These are phyloP conservation scores for Pilatotrama ljubarskyi DNA, from an alignment of 768 basidiomycete species.

Conservation along the genomic window DNA sequence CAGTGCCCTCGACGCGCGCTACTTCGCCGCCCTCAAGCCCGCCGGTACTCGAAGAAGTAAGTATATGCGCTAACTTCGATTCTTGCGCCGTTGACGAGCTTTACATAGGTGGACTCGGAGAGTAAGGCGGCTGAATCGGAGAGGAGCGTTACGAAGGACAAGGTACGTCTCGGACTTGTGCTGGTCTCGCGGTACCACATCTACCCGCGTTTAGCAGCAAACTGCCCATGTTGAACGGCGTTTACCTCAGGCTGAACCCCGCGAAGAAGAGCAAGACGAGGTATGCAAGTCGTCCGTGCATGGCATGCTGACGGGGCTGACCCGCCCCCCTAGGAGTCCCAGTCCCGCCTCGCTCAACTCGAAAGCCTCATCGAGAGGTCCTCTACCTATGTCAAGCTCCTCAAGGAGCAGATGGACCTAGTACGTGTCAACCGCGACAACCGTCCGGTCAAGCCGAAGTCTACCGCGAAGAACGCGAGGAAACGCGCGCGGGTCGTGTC, in stretches of 20 bases:
- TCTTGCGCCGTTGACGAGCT: no score
- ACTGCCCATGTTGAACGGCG: no score
- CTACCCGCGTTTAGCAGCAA: no score
- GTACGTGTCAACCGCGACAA: slow-evolving; percentile 9
- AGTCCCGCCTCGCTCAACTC: slow-evolving; percentile 38
- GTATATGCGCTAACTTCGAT: neutral
- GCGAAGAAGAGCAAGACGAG: neutral
- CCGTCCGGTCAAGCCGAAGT: slow-evolving; percentile 21
- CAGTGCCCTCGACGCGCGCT: slow-evolving; percentile 18
- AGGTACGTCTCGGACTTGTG: no score
- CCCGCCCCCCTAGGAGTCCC: neutral
- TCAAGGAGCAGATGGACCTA: slow-evolving; percentile 74
- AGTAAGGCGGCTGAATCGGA: no score
- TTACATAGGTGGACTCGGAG: neutral
- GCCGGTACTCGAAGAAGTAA: slow-evolving; percentile 2
- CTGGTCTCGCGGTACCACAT: no score
- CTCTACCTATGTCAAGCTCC: slow-evolving; percentile 67
- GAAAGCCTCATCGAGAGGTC: slow-evolving; percentile 75
- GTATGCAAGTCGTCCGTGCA: neutral
- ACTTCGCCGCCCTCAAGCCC: slow-evolving; percentile 18
- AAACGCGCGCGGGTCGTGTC: slow-evolving; percentile 19
- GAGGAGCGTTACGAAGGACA: neutral
- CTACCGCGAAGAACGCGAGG: neutral
- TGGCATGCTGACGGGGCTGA: neutral
- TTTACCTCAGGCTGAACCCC: neutral